phyloP scores from a whole-genome alignment of 2,329 filamentous ascomycete genomes.

The Colletotrichum magnum region DNA sequence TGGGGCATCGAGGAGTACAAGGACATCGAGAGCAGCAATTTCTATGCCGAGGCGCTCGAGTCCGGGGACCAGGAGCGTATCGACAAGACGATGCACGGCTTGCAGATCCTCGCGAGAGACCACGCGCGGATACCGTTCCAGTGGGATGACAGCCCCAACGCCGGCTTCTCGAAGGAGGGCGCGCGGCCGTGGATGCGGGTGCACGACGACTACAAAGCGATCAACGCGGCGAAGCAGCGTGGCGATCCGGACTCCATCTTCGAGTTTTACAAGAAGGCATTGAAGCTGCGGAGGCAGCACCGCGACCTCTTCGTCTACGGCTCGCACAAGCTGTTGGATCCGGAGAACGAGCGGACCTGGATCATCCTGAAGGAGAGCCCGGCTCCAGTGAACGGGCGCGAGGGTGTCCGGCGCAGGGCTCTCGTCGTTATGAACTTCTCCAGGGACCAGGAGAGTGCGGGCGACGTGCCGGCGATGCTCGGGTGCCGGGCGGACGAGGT shows the following conservation, averaged over 20 bases:
- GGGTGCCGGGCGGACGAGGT: slow-evolving; percentile 41
- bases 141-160: slow-evolving; percentile 71
- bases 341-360: slow-evolving; percentile 68
- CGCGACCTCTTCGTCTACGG: slow-evolving; percentile 74
- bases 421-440: slow-evolving; percentile 65
- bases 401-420: slow-evolving; percentile 47
- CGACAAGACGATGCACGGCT: slow-evolving; percentile 62
- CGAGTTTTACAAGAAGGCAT: slow-evolving; percentile 70
- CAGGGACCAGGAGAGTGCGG: slow-evolving; percentile 47
- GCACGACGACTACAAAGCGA: slow-evolving; percentile 68
- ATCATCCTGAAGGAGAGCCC: slow-evolving; percentile 63
- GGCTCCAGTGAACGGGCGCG: slow-evolving; percentile 30
- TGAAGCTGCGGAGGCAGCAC: slow-evolving; percentile 67
- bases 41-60: slow-evolving; percentile 61
- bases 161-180: slow-evolving; percentile 68
- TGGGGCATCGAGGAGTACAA: slow-evolving; percentile 69
- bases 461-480: slow-evolving; percentile 45
- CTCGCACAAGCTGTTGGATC: slow-evolving; percentile 67
- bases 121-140: slow-evolving; percentile 77
- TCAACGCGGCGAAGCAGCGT: slow-evolving; percentile 69
- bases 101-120: slow-evolving; percentile 73
- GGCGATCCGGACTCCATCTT: slow-evolving; percentile 64
- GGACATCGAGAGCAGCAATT: slow-evolving; percentile 67
- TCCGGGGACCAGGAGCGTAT: slow-evolving; percentile 53
- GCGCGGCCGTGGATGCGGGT: slow-evolving; percentile 77